These are phyloP conservation scores for Pholiota conissans DNA, from an alignment of 768 basidiomycete species.

Conservation along the genomic window DNA sequence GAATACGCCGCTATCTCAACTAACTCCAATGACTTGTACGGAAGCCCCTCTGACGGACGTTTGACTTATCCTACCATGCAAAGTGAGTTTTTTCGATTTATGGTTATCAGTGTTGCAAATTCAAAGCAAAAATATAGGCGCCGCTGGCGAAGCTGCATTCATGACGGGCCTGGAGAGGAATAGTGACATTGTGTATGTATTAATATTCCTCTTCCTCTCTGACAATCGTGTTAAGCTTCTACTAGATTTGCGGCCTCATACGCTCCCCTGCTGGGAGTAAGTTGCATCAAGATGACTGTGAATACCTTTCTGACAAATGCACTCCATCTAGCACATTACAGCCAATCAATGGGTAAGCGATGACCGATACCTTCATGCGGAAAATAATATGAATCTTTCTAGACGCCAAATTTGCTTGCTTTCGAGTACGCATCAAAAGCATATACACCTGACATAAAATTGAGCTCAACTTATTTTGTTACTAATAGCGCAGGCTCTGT, in stretches of 20 bases:
- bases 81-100: conserved; percentile 40
- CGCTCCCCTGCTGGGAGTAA: conserved; percentile 54
- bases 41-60: conserved; percentile 44
- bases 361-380: not conserved
- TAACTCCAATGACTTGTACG: conserved; percentile 49
- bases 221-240: too few relatives aligned
- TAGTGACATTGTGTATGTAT: conserved; percentile 37
- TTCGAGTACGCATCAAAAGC: conserved; percentile 56
- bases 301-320: conserved; percentile 1
- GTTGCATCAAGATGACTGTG: conserved; percentile 18
- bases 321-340: conserved; percentile 58
- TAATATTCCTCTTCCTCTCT: too few relatives aligned
- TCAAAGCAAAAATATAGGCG: conserved; percentile 28
- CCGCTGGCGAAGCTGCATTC: conserved; percentile 61
- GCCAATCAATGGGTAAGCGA: conserved; percentile 54
- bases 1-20: conserved; percentile 65
- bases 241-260: conserved; percentile 62
- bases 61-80: conserved; percentile 56
- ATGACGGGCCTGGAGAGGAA: conserved; percentile 66
- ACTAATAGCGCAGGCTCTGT: conserved; percentile 46
- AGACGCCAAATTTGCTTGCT: conserved; percentile 60
- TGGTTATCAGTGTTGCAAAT: too few relatives aligned
- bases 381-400: not conserved
- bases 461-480: too few relatives aligned
- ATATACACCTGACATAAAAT: too few relatives aligned